These are phyloP conservation scores for Tetrapisispora fleetii DNA, from an alignment of 805 yeast genomes.

Conservation along the genomic window DNA sequence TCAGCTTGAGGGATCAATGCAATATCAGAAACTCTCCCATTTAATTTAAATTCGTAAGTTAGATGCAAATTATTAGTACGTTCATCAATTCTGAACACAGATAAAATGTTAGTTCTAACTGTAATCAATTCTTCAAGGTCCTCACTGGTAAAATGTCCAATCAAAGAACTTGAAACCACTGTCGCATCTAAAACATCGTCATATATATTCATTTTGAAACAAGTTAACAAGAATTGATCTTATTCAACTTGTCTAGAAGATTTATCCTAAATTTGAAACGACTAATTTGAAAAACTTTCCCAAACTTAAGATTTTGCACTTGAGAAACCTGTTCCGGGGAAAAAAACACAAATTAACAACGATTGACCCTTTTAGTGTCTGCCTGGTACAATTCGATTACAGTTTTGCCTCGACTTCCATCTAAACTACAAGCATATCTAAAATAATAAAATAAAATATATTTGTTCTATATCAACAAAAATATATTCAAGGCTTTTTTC, in stretches of 20 bases:
- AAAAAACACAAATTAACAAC: no score
- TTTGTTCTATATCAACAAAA: background rate
- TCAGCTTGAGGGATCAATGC: conserved; percentile 41
- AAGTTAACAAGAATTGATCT: background rate
- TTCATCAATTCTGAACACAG: conserved; percentile 17
- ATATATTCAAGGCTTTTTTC: background rate
- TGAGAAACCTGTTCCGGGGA: no score
- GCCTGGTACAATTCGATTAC: no score
- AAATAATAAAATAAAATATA: no score
- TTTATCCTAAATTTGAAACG: no score
- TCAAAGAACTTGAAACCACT: conserved; percentile 50
- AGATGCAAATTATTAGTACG: conserved; percentile 27
- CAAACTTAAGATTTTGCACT: no score
- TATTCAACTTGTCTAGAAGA: no score
- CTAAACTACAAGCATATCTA: no score
- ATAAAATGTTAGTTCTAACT: conserved; percentile 58
- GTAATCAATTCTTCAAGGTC: conserved; percentile 46
- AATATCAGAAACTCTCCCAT: conserved; percentile 59
- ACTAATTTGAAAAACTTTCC: no score
- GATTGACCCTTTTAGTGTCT: no score
- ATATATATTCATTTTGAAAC: conserved; percentile 65
- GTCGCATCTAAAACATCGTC: conserved; percentile 71
- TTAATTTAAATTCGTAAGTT: conserved; percentile 56
- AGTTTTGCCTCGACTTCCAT: no score
- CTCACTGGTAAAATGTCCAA: conserved; percentile 39